A percentile compares a stretch with the other conserved stretches of the same genome.
Evolutionary conservation across 495 filamentous ascomycete genomes (phyloP).

Genomic region (Podospora fimiseda): DNA sequence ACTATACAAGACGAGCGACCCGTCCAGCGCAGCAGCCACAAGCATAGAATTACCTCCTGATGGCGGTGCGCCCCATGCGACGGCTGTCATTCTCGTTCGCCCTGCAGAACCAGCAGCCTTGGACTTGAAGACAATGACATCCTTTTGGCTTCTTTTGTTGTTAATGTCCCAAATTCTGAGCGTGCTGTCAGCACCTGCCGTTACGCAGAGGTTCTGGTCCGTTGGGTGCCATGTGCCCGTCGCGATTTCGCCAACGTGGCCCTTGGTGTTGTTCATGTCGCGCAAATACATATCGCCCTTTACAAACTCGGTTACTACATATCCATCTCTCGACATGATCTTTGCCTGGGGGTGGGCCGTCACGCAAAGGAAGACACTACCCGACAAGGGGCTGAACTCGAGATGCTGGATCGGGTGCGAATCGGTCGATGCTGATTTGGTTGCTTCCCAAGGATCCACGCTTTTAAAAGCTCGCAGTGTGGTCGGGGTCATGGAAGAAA

Average conservation of each 20-base stretch:
- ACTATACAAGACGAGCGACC: conserved; percentile 84
- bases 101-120: conserved; percentile 77
- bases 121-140: conserved; percentile 93
- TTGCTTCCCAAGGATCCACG: conserved; percentile 76
- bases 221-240: conserved; percentile 84
- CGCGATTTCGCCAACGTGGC: conserved; percentile 84
- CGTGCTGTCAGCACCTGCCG: conserved; percentile 88
- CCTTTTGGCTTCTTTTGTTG: conserved; percentile 75
- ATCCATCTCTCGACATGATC: conserved; percentile 83
- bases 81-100: conserved; percentile 86
- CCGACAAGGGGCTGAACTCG: conserved; percentile 77
- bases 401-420: conserved; percentile 81
- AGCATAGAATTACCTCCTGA: conserved; percentile 76
- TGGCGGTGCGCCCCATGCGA: conserved; percentile 74
- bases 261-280: conserved; percentile 95
- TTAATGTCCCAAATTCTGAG: conserved; percentile 95
- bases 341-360: conserved; percentile 83
- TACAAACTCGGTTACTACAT: conserved; percentile 73
- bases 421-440: conserved; percentile 62
- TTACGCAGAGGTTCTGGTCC: conserved; percentile 74
- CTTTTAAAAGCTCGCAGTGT: conserved; percentile 90
- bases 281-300: conserved; percentile 98
- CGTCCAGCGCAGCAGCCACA: conserved; percentile 81
- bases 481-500: conserved; percentile 89
- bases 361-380: conserved; percentile 75